phyloP scores from a whole-genome alignment of 345 rosid genomes.

The Eucalyptus pauciflora region DNA sequence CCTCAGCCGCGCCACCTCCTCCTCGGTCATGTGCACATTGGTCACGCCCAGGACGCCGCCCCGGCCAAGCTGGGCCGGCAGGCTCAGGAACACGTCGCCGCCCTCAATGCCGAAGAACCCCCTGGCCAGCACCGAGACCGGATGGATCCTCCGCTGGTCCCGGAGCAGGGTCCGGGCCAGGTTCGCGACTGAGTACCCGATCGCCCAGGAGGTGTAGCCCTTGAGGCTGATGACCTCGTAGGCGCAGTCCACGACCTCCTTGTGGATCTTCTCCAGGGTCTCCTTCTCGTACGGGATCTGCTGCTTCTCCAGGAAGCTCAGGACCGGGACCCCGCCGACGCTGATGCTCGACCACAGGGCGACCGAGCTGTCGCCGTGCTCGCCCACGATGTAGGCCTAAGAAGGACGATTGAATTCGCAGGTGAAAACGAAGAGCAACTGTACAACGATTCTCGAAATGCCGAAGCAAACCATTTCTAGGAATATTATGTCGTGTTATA shows the following conservation, averaged over 20 bases:
- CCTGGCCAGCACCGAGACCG: slow-evolving; percentile 77
- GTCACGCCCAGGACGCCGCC: slow-evolving; percentile 72
- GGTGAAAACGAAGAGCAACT: background rate
- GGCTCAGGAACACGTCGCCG: slow-evolving; percentile 74
- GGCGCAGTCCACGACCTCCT: slow-evolving; percentile 54
- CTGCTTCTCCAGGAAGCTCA: slow-evolving; percentile 61
- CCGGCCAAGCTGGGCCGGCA: slow-evolving; percentile 72
- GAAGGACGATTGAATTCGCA: background rate
- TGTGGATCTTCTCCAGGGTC: slow-evolving; percentile 71
- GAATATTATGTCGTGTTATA: background rate
- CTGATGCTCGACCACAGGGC: slow-evolving; percentile 96
- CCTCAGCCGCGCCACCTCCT: slow-evolving; percentile 47
- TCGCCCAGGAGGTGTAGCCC: slow-evolving; percentile 97
- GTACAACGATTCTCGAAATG: background rate
- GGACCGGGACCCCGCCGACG: slow-evolving; percentile 77
- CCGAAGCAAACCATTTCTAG: background rate
- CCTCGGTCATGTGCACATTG: slow-evolving; percentile 66
- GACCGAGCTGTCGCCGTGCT: slow-evolving; percentile 96
- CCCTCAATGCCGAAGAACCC: slow-evolving; percentile 71
- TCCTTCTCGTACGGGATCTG: slow-evolving; percentile 71
- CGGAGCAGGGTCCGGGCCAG: slow-evolving; percentile 62
- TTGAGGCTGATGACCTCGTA: slow-evolving; percentile 78
- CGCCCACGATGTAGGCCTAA: slow-evolving; percentile 86
- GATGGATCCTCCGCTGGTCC: slow-evolving; percentile 84
- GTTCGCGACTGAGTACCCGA: slow-evolving; percentile 86